Evolutionary conservation across 495 filamentous ascomycete species (phyloP), one percentile per base, ranked within the genome.

Genomic region (Podospora pseudocomata): DNA sequence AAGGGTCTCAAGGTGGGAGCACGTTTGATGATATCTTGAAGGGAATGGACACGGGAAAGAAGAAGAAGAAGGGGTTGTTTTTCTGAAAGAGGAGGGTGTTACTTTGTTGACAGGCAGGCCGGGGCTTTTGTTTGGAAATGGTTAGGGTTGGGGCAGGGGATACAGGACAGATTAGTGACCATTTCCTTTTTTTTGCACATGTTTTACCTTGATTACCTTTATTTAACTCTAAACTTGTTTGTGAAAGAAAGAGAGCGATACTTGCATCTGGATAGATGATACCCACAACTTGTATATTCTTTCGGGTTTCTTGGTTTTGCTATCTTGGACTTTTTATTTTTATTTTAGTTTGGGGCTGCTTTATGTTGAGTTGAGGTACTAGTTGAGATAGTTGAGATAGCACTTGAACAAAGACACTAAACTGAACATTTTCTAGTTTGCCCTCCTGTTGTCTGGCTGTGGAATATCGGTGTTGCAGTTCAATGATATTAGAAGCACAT

Each of bases 11-110:
- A 13, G 78, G 74, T 5, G 80, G 74, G 11, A 86, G 83, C 72
- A 89, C 86, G n/a, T 89, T 89, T 78, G 87, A 89, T 74, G 85
- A 87, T 65, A 89, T 89, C 64, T 72, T 89, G n/a, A 84, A 82
- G 62, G 80, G 79, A n/a, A 82, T 84, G 75, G 78, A 79, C 56
- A 70, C 74, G 54, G 76, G 79, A 68, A 75, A 74, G 62, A 80
- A 80, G 76, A 79, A 80, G 65, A 74, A 70, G 74, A 84, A 83
- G 74, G 81, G 78, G 7, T 72, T 80, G 34, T 82, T 82, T 66
- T 83, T 78, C 23, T 75, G 68, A 73, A 58, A 9, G 19, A 20
- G 16, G 20, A 20, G 16, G 16, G 15, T 20, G 4, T 32, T 7
- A 32, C 30, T 32, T 20, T 58, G 56, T 20, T 3, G 26, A 30